Conservation (phyloP, 208 protist genomes). For the Histomonas meleagridis region DNA sequence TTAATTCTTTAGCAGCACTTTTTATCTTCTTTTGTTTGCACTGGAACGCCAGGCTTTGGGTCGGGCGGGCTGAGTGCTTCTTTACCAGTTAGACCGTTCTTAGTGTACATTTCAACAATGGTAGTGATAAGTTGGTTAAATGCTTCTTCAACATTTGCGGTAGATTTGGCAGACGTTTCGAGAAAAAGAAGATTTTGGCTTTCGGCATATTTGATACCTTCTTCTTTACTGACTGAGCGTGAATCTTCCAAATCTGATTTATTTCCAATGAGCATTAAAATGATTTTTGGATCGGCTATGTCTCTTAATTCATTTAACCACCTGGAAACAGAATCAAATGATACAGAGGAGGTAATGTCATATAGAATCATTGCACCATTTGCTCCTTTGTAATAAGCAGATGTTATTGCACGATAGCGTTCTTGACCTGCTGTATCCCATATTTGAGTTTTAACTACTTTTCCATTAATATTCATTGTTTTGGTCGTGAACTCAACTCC, state of each 20-base stretch:
- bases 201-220: background rate
- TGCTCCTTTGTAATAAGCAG: background rate
- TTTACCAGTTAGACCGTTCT: too few relatives aligned
- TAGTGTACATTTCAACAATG: too few relatives aligned
- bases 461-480: conserved; percentile 46
- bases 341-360: background rate
- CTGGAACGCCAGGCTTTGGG: too few relatives aligned
- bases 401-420: background rate
- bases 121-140: conserved; percentile 77
- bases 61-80: too few relatives aligned
- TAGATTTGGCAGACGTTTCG: background rate
- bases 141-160: conserved; percentile 43
- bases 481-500: conserved; percentile 56
- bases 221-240: background rate
- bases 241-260: conserved; percentile 86
- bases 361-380: background rate
- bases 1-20: too few relatives aligned
- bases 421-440: conserved; percentile 45
- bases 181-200: background rate
- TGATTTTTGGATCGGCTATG: background rate
- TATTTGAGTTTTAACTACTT: conserved; percentile 52
- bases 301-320: background rate
- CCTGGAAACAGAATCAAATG: background rate
- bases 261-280: conserved; percentile 86
- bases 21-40: too few relatives aligned